These are phyloP conservation scores for Kodamaea hsintzibuensis DNA, from an alignment of 805 yeast genomes.

Conservation along the genomic window DNA sequence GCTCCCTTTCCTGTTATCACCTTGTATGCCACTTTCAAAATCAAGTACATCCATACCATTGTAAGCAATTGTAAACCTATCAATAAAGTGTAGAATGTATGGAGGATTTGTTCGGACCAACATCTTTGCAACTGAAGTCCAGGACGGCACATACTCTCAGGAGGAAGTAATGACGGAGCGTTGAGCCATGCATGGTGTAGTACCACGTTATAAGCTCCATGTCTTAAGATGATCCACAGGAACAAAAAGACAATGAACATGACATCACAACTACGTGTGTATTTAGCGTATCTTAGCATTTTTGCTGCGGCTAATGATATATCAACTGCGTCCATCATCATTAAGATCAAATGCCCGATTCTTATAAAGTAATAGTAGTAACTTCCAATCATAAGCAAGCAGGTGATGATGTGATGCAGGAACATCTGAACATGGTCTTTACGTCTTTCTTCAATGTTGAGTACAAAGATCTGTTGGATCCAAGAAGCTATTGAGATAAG, in stretches of 20 bases:
- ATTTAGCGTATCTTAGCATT: constrained; percentile 72
- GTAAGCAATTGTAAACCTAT: constrained; percentile 67
- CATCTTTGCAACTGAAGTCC: constrained; percentile 45
- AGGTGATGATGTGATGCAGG: constrained; percentile 82
- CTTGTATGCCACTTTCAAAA: constrained; percentile 65
- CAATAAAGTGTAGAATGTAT: constrained; percentile 54
- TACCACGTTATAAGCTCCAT: constrained; percentile 69
- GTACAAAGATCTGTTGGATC: constrained; percentile 76
- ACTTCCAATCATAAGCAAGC: constrained; percentile 64
- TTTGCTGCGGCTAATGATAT: constrained; percentile 72
- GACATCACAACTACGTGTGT: constrained; percentile 58
- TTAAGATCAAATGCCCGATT: constrained; percentile 75
- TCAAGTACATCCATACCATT: constrained; percentile 73
- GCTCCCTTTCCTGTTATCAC: constrained; percentile 75
- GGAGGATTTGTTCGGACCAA: constrained; percentile 47
- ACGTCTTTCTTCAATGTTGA: constrained; percentile 75
- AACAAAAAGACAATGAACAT: constrained; percentile 67
- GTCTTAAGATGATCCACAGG: constrained; percentile 72
- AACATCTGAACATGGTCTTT: constrained; percentile 88
- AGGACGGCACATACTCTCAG: constrained; percentile 34
- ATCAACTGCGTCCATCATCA: constrained; percentile 85
- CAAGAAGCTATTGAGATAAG: constrained; percentile 72
- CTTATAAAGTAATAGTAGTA: constrained; percentile 71
- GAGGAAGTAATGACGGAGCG: constrained; percentile 42
- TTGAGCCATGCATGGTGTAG: constrained; percentile 57